Base-by-base conservation (phyloP, 2,329 filamentous ascomycete species). In the Myriosclerotinia duriaeana region DNA sequence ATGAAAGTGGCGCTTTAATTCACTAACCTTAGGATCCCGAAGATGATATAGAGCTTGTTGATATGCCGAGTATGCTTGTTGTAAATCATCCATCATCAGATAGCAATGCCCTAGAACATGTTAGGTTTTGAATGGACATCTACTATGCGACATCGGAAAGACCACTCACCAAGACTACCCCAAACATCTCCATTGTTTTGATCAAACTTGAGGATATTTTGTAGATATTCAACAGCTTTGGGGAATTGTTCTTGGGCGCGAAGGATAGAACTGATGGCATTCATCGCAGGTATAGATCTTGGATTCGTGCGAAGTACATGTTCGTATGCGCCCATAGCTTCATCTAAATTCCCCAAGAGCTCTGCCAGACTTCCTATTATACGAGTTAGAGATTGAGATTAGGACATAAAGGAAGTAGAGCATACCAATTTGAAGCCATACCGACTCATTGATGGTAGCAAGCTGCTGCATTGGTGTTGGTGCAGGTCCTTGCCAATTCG, bases 51-150 rank as follows among this genome's bases (percentile, higher is more conserved):
- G 81, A 7, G 95, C 95, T 77, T 96, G 92, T 77, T 99, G 95
- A 77, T 99, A 99, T 0, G 95, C 93, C 42, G 92, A 91, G 75
- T 99, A 99, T 0, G 95, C 95, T 76, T 98, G 93, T 79, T 98
- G 95, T 44, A 98, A 80, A 75, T 97, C 94, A 76, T 99, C 95
- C 86, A 97, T 96, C 95, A 99, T 99, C 36, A 99, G 83, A 77
- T 94, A 96, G 80, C 95, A 98, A 78, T 98, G 95, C n/a, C 95
- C 92, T 94, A 72, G 17, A 54, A 40, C 64, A 36, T 34, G 71
- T 73, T 53, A 72, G 72, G 15, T 15, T 20, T 40, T 71, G 61
- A 70, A 53, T 30, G n/a, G 15, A 30, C 55, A 60, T 40, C n/a
- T 36, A 63, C 63, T 22, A 22, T 17, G 59, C 9, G 64, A 65